phyloP scores from a whole-genome alignment of 495 filamentous ascomycete species.

The Trichoderma gamsii region DNA sequence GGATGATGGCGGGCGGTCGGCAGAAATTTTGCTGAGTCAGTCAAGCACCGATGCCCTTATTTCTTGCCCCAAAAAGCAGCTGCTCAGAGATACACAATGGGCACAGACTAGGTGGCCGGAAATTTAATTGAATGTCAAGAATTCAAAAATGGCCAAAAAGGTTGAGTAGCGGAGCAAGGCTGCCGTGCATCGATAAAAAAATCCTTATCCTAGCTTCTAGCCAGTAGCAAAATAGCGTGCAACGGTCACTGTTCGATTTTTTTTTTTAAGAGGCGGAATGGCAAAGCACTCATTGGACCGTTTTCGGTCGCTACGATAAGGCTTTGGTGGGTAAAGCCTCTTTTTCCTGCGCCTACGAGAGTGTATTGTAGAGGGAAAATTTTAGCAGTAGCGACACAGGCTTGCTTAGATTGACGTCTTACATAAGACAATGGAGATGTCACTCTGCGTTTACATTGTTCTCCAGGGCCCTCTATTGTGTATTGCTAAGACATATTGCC shows the following conservation, averaged over 20 bases:
- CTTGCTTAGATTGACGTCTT: neutral
- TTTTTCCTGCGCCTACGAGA: neutral
- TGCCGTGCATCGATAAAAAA: slow-evolving; percentile 13
- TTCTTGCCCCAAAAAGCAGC: slow-evolving; percentile 14
- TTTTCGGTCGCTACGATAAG: slow-evolving; percentile 9
- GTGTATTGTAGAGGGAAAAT: neutral
- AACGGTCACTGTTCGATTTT: neutral
- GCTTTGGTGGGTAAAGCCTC: slow-evolving; percentile 4
- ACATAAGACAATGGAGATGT: neutral
- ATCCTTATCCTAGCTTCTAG: slow-evolving; percentile 4
- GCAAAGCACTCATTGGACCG: neutral
- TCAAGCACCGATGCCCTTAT: slow-evolving; percentile 1
- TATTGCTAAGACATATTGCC: too few species aligned
- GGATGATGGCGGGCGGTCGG: slow-evolving; percentile 12
- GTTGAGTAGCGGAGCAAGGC: slow-evolving; percentile 5
- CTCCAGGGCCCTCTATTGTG: too few species aligned
- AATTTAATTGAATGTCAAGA: slow-evolving; percentile 5
- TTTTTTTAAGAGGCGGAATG: slow-evolving; percentile 1
- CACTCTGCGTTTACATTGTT: neutral
- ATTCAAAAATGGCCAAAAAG: slow-evolving; percentile 3
- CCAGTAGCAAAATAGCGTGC: neutral
- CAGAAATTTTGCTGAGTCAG: slow-evolving; percentile 16
- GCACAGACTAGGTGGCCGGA: neutral
- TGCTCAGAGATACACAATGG: slow-evolving; percentile 11
- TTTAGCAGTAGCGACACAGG: neutral